A percentile compares a stretch with the other conserved stretches of the same genome.
These are phyloP conservation scores for Fusarium sp. DNA, from an alignment of 2,329 filamentous ascomycete genomes.

Conservation along the genomic window DNA sequence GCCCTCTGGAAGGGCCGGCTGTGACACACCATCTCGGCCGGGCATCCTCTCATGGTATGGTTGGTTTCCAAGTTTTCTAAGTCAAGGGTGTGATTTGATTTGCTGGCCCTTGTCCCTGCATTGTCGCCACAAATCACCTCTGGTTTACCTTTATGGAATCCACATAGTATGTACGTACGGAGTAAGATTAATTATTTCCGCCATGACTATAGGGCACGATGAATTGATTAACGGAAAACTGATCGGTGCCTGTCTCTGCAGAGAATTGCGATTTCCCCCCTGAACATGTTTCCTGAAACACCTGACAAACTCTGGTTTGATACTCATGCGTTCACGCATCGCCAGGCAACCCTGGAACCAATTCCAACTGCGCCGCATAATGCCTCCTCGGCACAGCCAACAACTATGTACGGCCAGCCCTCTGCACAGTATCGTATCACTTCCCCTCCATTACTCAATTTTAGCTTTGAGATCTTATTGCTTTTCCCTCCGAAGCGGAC, in stretches of 20 bases:
- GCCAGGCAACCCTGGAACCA: not conserved
- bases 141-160: not conserved
- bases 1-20: conserved; percentile 12
- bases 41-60: conserved; percentile 30
- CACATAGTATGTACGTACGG: too few relatives aligned
- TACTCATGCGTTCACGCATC: not conserved
- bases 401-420: not conserved
- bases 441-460: not conserved
- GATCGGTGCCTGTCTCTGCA: not conserved
- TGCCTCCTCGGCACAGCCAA: not conserved
- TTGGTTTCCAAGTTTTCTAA: conserved; percentile 20
- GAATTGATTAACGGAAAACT: not conserved
- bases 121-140: not conserved
- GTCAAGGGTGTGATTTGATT: conserved; percentile 23
- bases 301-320: not conserved
- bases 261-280: too few relatives aligned
- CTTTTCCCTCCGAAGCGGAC: not conserved
- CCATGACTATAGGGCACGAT: not conserved
- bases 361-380: conserved; percentile 5
- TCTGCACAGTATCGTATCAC: not conserved
- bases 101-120: conserved; percentile 32
- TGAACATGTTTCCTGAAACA: not conserved
- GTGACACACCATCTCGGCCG: conserved; percentile 36
- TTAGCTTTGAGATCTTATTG: not conserved
- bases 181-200: too few relatives aligned